A percentile compares a stretch with the other conserved stretches of the same genome.
phyloP scores from a whole-genome alignment of 306 rosid genomes.

The Lathyrus sativus region DNA sequence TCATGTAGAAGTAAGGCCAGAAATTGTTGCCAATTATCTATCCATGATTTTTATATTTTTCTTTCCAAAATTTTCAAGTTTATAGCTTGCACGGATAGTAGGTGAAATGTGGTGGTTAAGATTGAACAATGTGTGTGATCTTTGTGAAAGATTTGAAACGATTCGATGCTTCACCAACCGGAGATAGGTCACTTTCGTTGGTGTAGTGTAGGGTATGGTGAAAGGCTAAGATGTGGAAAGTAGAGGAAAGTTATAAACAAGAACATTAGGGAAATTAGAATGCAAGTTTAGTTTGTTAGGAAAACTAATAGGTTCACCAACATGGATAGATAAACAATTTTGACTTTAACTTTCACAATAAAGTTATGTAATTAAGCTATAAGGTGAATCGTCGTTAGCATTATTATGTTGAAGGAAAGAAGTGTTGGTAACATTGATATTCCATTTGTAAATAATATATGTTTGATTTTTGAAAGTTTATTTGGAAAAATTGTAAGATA shows the following conservation, averaged over 20 bases:
- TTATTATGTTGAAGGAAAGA: too few species aligned
- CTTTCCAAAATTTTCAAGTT: slow-evolving; percentile 14
- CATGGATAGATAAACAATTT: neutral
- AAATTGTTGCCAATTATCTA: slow-evolving; percentile 17
- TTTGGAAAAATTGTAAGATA: too few species aligned
- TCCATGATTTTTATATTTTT: neutral
- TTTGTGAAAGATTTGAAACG: slow-evolving; percentile 33
- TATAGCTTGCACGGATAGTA: slow-evolving; percentile 42
- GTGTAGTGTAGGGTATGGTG: slow-evolving; percentile 7
- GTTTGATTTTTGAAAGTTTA: too few species aligned
- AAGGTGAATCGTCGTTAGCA: neutral
- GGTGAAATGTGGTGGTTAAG: slow-evolving; percentile 54
- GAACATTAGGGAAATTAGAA: neutral
- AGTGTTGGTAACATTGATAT: too few species aligned
- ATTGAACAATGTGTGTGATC: slow-evolving; percentile 35
- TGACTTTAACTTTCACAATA: neutral
- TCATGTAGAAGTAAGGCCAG: slow-evolving; percentile 19
- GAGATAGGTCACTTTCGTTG: slow-evolving; percentile 37
- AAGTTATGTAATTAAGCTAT: neutral
- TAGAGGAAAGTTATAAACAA: neutral
- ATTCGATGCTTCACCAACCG: slow-evolving; percentile 25
- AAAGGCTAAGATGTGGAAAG: slow-evolving; percentile 3
- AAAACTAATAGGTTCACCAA: too few species aligned
- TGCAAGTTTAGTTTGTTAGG: neutral
- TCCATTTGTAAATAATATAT: too few species aligned